Conservation (phyloP, 345 rosid species). For the Hibiscus trionum region DNA sequence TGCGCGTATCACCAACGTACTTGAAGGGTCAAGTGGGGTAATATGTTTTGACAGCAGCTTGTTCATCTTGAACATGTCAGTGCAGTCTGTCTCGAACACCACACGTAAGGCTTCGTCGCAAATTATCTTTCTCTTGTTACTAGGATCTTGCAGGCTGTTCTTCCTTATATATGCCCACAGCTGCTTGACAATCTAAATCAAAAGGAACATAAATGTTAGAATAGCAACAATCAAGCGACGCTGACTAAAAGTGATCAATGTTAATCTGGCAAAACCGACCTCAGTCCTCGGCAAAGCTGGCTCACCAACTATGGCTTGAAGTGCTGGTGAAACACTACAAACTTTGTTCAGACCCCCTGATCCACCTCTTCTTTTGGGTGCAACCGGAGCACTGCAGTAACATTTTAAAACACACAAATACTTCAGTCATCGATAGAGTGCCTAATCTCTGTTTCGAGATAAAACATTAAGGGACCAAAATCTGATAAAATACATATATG, state of each 20-base stretch:
- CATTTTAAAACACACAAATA: constrained; percentile 5
- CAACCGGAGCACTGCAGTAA: constrained; percentile 56
- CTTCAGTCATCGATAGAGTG: neutral
- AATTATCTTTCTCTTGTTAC: constrained; percentile 94
- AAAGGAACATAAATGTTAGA: constrained; percentile 13
- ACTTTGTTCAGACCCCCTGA: constrained; percentile 95
- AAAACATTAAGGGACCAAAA: neutral
- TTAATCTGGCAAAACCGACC: constrained; percentile 29
- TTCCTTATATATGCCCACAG: constrained; percentile 96
- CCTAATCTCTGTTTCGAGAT: neutral
- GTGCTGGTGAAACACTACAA: constrained; percentile 87
- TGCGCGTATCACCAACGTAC: constrained; percentile 29
- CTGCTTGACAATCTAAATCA: constrained; percentile 81
- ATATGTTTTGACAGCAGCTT: constrained; percentile 91
- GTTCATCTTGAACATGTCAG: constrained; percentile 99
- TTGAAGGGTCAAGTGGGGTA: constrained; percentile 68
- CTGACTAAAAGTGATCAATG: neutral
- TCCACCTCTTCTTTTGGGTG: constrained; percentile 84
- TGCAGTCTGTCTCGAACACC: constrained; percentile 92
- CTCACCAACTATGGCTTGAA: constrained; percentile 83
- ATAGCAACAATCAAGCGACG: neutral
- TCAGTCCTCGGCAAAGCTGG: constrained; percentile 95
- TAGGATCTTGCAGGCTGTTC: constrained; percentile 93
- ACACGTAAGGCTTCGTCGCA: constrained; percentile 85
- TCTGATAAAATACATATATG: too few relatives aligned